Evolutionary conservation across 1,284 basidiomycete species (phyloP).

Genomic region (Blastosporella zonata): DNA sequence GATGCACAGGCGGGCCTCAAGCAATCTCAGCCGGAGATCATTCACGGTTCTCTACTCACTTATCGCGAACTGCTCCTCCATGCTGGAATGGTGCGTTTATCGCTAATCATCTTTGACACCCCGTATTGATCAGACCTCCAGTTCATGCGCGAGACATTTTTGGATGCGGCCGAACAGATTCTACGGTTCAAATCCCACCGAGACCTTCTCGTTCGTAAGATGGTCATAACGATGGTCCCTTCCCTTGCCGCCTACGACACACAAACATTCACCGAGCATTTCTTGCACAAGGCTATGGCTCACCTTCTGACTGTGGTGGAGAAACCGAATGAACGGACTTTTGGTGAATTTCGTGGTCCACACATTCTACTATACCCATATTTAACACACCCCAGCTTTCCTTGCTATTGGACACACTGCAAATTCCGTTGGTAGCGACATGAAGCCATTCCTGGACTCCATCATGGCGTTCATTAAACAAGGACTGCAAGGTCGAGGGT

Average conservation of each 20-base stretch:
- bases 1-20: constrained; percentile 89
- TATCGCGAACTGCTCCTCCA: constrained; percentile 91
- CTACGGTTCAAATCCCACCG: constrained; percentile 86
- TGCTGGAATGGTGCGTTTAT: constrained; percentile 78
- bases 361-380: constrained; percentile 12
- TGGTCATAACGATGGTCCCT: constrained; percentile 92
- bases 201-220: constrained; percentile 84
- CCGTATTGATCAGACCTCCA: constrained; percentile 29
- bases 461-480: constrained; percentile 91
- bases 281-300: constrained; percentile 89
- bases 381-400: constrained; percentile 58
- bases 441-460: constrained; percentile 94
- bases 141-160: constrained; percentile 93
- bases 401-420: constrained; percentile 97
- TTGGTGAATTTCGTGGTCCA: constrained; percentile 48
- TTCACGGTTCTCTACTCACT: constrained; percentile 92
- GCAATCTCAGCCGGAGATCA: constrained; percentile 78
- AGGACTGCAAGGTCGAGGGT: constrained; percentile 85
- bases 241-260: constrained; percentile 94
- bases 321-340: constrained; percentile 87
- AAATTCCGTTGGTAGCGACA: constrained; percentile 87
- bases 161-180: constrained; percentile 89
- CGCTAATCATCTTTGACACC: background rate
- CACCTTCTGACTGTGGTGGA: constrained; percentile 87
- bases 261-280: constrained; percentile 85